Evolutionary conservation across 169 alveolate species (phyloP), one percentile per base, ranked within the genome.

Genomic region (Eimeria falciformis): DNA sequence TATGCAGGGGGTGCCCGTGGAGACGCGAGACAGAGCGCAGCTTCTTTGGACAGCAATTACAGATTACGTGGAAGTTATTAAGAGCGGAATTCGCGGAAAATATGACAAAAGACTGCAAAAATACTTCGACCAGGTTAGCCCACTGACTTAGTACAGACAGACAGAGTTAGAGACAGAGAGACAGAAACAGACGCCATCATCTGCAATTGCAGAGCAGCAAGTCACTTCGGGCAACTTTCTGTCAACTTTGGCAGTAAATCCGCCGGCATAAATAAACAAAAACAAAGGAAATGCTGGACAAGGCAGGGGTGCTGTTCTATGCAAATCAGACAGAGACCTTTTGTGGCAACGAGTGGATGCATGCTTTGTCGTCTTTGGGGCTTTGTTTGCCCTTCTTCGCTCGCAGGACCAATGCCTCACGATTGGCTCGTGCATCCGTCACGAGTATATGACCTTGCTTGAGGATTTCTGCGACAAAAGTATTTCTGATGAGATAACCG

Each of bases 11-110:
- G 94, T 91, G 58, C 94, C 94, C 14, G 18, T 68, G 69, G 94
- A 91, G 66, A 68, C 82, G 25, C 17, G 69, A 0, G 92, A 83
- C 73, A 85, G 91, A 29, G 97, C 98, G 91, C 99, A 98, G 92
- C 96, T 98, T 91, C 95, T 99, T 92, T 99, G 99, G 99, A 98
- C 98, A 75, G 96, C 98, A 98, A 97, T 99, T 58, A 98, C 99
- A 12, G 99, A 99, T 94, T 99, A 97, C 91, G 98, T 99, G 53
- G 99, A 98, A 68, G 97, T 97, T 91, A 97, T 98, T 91, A 97
- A 98, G 91, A 98, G 98, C 89, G 96, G 98, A 11, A 98, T 99
- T 66, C 95, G 97, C 83, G 99, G 99, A 46, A 98, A 97, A 95
- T 98, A 96, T 92, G 99, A 97, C 79, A 96, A 97, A 71, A 96